These are phyloP conservation scores for Sphenostylis stenocarpa DNA, from an alignment of 306 rosid genomes.

Conservation along the genomic window DNA sequence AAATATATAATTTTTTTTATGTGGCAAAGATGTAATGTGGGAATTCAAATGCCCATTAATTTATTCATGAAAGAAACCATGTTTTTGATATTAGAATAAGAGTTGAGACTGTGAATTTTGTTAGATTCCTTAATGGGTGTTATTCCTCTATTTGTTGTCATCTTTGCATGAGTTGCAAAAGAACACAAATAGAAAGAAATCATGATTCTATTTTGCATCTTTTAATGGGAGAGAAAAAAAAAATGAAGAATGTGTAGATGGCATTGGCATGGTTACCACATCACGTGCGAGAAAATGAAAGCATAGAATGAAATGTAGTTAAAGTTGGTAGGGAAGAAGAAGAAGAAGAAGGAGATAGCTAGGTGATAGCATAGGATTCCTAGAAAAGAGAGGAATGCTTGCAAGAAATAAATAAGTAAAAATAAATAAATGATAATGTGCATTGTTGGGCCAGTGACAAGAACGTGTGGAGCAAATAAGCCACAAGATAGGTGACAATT, in stretches of 20 bases:
- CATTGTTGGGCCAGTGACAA: constrained; percentile 33
- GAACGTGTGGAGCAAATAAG: constrained; percentile 42
- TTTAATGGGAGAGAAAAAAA: background rate
- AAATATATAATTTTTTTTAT: background rate
- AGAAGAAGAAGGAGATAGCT: background rate
- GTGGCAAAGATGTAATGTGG: background rate
- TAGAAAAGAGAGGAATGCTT: constrained; percentile 1
- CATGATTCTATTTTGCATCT: background rate
- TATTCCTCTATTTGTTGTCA: constrained; percentile 26
- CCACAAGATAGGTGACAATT: constrained; percentile 30
- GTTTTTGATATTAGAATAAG: background rate
- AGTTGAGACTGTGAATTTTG: background rate
- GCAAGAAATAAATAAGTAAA: constrained; percentile 1
- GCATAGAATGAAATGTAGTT: constrained; percentile 17
- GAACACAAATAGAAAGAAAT: background rate
- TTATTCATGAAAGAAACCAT: background rate
- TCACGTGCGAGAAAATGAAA: constrained; percentile 29
- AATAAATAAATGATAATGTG: constrained; percentile 10
- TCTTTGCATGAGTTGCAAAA: constrained; percentile 15
- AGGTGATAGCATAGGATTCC: constrained; percentile 36
- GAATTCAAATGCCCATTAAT: background rate
- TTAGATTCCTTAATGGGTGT: constrained; percentile 28
- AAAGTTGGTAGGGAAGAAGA: background rate
- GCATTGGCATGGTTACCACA: background rate
- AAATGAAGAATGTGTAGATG: background rate